Base-by-base conservation (phyloP, 2,329 filamentous ascomycete species). In the Pseudonectria buxi region DNA sequence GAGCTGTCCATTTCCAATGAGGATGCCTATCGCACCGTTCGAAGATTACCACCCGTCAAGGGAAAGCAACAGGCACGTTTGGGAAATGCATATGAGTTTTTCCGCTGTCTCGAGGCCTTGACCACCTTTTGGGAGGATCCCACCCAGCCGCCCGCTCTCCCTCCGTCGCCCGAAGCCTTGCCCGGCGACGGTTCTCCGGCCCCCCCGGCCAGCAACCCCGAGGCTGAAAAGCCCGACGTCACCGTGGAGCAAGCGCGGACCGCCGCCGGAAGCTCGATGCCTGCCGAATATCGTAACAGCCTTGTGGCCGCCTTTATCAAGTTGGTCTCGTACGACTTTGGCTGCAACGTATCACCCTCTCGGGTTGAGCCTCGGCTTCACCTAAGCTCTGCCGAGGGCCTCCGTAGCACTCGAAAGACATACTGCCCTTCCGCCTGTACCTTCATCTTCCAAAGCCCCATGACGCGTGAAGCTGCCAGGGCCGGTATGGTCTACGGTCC, bases 81-180 rank as follows among this genome's bases (percentile, higher is more conserved):
- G 7, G 78, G 78, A 11, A 80, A 79, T 45, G 70, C 74, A 5
- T 81, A 80, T 47, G 78, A 81, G 55, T 81, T 82, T 56, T 82
- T 73, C 58, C 74, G 74, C 34, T 73, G 76, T 46, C 63, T 82
- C 14, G 78, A 82, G 47, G 54, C 67, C 16, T 69, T 79, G 50
- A 72, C 75, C 3, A 51, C 63, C 1, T 81, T 69, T 49, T 82
- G 78, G 78, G 73, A 78, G 24, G 78, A 82, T 48, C 73, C 76
- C 0, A 75, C 74, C 6, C 54, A 54, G 22, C 42, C 57, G 6
- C 39, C 45, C 4, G 40, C 51, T 7, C 47, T 60, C 25, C 53
- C 59, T 6, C 55, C 58, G 2, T 59, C 58, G 3, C 57, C 61
- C 4, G 59, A 61, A 39, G 38, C 47, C 3, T 37, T 43, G 6